Evolutionary conservation across 2,329 filamentous ascomycete genomes (phyloP).

Genomic region (Phymatotrichopsis omnivora): DNA sequence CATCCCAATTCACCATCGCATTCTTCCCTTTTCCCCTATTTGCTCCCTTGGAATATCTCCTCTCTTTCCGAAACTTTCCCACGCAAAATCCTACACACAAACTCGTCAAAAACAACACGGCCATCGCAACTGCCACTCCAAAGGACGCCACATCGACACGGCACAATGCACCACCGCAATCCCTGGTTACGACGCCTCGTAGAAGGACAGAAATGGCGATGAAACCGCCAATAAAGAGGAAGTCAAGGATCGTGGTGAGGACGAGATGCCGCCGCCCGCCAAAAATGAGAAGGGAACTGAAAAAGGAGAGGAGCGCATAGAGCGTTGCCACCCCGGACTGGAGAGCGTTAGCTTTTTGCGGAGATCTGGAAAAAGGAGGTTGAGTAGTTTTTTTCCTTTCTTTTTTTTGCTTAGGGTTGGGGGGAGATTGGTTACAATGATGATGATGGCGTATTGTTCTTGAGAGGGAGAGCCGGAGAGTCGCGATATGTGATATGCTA

Average conservation of each 20-base stretch:
- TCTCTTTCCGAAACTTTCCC: too few relatives aligned
- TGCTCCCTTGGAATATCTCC: too few relatives aligned
- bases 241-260: constrained; percentile 20
- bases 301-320: constrained; percentile 19
- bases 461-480: constrained; percentile 8
- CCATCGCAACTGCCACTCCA: too few relatives aligned
- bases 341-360: background rate
- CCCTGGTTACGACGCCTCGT: too few relatives aligned
- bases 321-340: constrained; percentile 12
- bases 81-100: too few relatives aligned
- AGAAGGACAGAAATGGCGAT: constrained; percentile 25
- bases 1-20: too few relatives aligned
- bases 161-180: too few relatives aligned
- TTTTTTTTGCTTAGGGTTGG: background rate
- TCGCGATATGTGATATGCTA: constrained; percentile 14
- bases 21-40: too few relatives aligned
- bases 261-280: constrained; percentile 28
- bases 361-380: too few relatives aligned
- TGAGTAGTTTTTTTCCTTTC: too few relatives aligned
- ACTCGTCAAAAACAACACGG: too few relatives aligned
- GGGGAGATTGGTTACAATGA: constrained; percentile 8
- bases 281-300: constrained; percentile 25
- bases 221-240: constrained; percentile 25
- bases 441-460: constrained; percentile 11
- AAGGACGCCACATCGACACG: too few relatives aligned